Evolutionary conservation across 768 basidiomycete genomes (phyloP), one percentile per base, ranked within the genome.

Genomic region (Podaxis pistillaris): DNA sequence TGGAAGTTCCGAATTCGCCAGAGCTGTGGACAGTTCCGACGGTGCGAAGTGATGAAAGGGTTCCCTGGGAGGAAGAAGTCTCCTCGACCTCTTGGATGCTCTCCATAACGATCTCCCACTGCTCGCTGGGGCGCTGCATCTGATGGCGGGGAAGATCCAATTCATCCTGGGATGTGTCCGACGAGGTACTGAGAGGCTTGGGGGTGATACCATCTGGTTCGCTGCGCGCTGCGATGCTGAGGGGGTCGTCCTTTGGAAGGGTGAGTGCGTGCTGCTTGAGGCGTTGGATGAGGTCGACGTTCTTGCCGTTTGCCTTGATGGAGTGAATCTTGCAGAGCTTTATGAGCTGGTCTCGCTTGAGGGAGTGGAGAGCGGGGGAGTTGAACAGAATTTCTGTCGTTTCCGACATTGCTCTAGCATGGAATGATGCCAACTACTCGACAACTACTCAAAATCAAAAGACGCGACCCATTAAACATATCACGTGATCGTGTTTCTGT

Each of bases 101-200:
- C 58, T 93, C 91, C 87, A 93, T 92, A n/a, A 93, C 84, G 63
- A 93, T 76, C 69, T 91, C 90, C 91, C 93, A 93, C 67, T 89
- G 87, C 68, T 91, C 89, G 68, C 90, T 90, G 0, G 89, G 88
- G 47, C 89, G 81, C 9, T 85, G 75, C 63, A 78, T 50, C 6
- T 47, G 53, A 8, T 38, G 41, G 33, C 15, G 19, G 12, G 13
- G 17, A 28, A 46, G 33, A 26, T 56, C 53, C 1, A 3, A 65
- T 28, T 69, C 69, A 54, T 67, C 60, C 30, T 61, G 64, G 57
- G 56, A 55, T 8, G 40, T 28, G 24, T 54, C 51, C 1, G 40
- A 44, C 5, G 51, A 33, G 33, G 26, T n/a, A n/a, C 26, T 33
- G 44, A 38, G 54, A 44, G 65, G 63, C 26, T 60, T 57, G 19